Evolutionary conservation across 2,329 filamentous ascomycete species (phyloP), one percentile per base, ranked within the genome.

Genomic region (Celoporthe dispersa): DNA sequence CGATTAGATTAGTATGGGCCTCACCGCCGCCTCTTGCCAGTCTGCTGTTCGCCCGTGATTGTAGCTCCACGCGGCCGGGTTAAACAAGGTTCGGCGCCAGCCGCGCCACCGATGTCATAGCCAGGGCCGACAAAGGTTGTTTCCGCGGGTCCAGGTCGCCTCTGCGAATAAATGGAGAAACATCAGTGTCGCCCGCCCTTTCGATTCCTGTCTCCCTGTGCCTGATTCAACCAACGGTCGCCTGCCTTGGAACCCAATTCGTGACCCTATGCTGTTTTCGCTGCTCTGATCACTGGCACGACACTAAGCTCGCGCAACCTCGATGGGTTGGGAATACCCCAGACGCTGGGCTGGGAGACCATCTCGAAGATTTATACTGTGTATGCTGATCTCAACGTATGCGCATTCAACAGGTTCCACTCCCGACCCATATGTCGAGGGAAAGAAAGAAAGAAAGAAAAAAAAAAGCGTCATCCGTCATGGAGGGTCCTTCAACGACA

Each of bases 71-170:
- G 33, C 57, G 8, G 57, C 16, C 19, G 33, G 57, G 31, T 25
- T 19, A 60, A 37, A 60, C 31, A 60, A 60, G 57, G 31, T 60
- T 60, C 33, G 57, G 57, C 57, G 57, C 57, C 57, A 37, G 33
- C 33, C 57, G 57, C 57, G 57, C 57, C 57, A 60, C 57, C 31
- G 31, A 60, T 60, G 57, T 60, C 31, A 60, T 37, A 37, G 57
- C 22, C 31, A 60, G 16, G 57, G 57, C 33, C n/a, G 16, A 19
- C n/a, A 33, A 33, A n/a, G 33, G 53, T 28, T 31, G n/a, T 57
- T 14, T 57, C 44, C 22, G 22, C 44, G 6, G 22, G 44, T 6
- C 44, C 19, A 48, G 22, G 22, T 48, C 44, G 44, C n/a, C 44
- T 48, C 44, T 48, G 6, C 19, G 6, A 48, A 48, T n/a, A 48